Evolutionary conservation across 2,329 filamentous ascomycete species (phyloP).

Genomic region (Fusarium luffae): DNA sequence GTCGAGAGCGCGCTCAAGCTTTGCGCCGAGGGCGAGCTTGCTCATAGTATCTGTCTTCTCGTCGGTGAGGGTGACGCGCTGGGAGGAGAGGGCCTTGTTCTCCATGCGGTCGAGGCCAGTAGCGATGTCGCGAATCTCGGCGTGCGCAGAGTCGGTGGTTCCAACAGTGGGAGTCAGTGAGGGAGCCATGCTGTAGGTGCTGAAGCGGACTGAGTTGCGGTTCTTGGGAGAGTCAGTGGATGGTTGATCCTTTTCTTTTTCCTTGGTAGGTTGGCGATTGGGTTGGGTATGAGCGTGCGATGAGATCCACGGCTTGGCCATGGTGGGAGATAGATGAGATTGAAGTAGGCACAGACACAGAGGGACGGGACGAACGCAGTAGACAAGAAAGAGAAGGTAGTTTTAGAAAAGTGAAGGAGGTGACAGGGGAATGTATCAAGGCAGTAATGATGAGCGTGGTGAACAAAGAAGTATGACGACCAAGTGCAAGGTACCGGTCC

Average conservation of each 20-base stretch:
- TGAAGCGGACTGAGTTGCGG: conserved; percentile 67
- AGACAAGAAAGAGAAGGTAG: conserved; percentile 2
- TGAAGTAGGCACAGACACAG: conserved; percentile 7
- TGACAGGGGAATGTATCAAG: conserved; percentile 33
- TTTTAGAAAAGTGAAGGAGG: not conserved
- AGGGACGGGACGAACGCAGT: not conserved
- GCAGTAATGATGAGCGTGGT: conserved; percentile 26
- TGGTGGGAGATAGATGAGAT: conserved; percentile 19
- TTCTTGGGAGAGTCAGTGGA: conserved; percentile 52
- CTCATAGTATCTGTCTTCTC: conserved; percentile 85
- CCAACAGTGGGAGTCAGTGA: conserved; percentile 68
- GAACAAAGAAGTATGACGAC: conserved; percentile 25
- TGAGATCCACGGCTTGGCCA: conserved; percentile 40
- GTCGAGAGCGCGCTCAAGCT: conserved; percentile 87
- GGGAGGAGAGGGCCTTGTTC: conserved; percentile 84
- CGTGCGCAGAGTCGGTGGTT: conserved; percentile 65
- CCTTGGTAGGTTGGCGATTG: conserved; percentile 23
- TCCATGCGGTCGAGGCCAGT: conserved; percentile 87
- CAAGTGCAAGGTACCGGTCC: conserved; percentile 10
- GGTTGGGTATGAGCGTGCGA: conserved; percentile 30
- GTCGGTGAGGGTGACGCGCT: conserved; percentile 77
- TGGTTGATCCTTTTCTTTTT: conserved; percentile 31
- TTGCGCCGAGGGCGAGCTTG: conserved; percentile 89
- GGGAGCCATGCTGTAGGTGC: conserved; percentile 69
- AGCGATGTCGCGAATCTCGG: conserved; percentile 76